These are phyloP conservation scores for Neocatenulostroma microsporum DNA, from an alignment of 2,329 filamentous ascomycete species.

Conservation along the genomic window DNA sequence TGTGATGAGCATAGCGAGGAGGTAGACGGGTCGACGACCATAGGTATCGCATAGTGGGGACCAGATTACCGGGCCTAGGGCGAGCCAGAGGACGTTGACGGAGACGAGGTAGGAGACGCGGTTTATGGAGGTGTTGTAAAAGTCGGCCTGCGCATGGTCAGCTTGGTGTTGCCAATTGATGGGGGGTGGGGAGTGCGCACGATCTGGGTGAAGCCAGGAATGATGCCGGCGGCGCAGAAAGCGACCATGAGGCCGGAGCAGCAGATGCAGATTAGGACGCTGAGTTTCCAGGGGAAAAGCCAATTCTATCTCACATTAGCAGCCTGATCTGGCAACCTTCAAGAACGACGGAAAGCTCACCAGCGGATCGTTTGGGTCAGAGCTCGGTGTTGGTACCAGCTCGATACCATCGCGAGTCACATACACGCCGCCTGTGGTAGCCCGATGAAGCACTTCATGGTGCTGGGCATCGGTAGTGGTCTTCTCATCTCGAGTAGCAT, in stretches of 20 bases:
- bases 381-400: neutral
- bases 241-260: neutral
- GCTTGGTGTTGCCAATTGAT: neutral
- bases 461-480: neutral
- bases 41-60: neutral
- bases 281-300: neutral
- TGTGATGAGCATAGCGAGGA: neutral
- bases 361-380: neutral
- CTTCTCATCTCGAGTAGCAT: neutral
- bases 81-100: constrained; percentile 1
- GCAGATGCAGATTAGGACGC: neutral
- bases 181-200: neutral
- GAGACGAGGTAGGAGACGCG: constrained; percentile 1
- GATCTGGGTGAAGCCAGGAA: neutral
- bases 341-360: neutral
- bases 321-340: neutral
- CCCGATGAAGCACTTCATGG: neutral
- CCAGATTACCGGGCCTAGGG: neutral
- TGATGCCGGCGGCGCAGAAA: neutral
- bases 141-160: neutral
- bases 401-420: neutral
- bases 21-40: neutral
- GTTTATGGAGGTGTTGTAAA: neutral
- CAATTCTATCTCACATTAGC: neutral
- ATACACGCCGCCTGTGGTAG: neutral